phyloP scores from a whole-genome alignment of 768 basidiomycete species.

The Daedaleopsis sinensis region DNA sequence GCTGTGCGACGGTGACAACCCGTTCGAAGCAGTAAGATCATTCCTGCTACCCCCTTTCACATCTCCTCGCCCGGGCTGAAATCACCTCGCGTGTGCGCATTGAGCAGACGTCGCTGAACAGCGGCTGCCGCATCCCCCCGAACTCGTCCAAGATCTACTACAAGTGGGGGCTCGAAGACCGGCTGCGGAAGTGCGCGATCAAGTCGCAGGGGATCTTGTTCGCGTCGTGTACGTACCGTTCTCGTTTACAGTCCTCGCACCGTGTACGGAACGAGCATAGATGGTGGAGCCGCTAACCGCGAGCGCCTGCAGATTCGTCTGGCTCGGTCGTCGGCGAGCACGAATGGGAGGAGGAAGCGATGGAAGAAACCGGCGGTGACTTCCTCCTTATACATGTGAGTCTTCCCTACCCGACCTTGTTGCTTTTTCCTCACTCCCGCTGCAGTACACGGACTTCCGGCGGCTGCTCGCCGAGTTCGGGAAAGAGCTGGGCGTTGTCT shows the following conservation, averaged over 20 bases:
- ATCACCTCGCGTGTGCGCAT: background rate
- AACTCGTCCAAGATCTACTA: conserved; percentile 59
- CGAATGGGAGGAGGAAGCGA: conserved; percentile 48
- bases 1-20: conserved; percentile 33
- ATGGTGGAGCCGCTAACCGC: background rate
- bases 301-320: conserved; percentile 39
- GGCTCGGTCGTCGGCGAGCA: conserved; percentile 49
- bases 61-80: background rate
- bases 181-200: conserved; percentile 38
- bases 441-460: conserved; percentile 35
- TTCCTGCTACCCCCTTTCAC: background rate
- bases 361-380: conserved; percentile 50
- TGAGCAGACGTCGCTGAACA: conserved; percentile 24
- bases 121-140: conserved; percentile 52
- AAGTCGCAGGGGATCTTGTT: conserved; percentile 28
- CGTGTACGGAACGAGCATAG: background rate
- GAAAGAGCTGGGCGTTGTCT: conserved; percentile 17
- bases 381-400: conserved; percentile 52
- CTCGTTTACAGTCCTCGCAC: background rate
- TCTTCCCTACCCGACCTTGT: conserved; percentile 6
- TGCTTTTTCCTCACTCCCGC: background rate
- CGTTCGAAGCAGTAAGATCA: conserved; percentile 23
- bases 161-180: conserved; percentile 56
- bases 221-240: conserved; percentile 13
- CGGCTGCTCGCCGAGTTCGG: conserved; percentile 30